Conservation (phyloP, 257 asterid genomes). For the Nicotiana attenuata region DNA sequence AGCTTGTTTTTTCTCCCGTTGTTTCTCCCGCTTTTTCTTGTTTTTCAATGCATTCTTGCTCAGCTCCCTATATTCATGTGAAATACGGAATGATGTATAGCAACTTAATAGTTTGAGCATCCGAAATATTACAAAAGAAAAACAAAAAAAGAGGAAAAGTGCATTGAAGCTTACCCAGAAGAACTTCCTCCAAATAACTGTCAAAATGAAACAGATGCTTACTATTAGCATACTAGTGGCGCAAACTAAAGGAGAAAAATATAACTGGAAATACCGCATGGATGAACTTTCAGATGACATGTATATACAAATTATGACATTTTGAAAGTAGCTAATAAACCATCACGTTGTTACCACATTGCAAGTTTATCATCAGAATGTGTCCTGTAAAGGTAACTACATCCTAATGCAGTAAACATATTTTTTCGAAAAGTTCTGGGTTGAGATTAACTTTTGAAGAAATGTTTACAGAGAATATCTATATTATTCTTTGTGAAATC, state of each 20-base stretch:
- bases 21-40: slow-evolving; percentile 89
- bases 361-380: not conserved
- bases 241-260: not conserved
- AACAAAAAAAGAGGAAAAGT: not conserved
- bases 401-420: not conserved
- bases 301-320: not conserved
- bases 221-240: slow-evolving; percentile 14
- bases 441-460: not conserved
- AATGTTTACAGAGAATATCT: not conserved
- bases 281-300: not conserved
- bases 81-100: not conserved
- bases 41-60: slow-evolving; percentile 81
- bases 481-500: not conserved
- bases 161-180: slow-evolving; percentile 52
- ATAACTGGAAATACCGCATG: not conserved
- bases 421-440: not conserved
- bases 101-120: slow-evolving; percentile 4
- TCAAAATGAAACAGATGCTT: slow-evolving; percentile 13
- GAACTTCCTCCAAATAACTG: slow-evolving; percentile 78
- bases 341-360: not conserved
- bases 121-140: not conserved
- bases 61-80: slow-evolving; percentile 46
- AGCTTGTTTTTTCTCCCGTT: slow-evolving; percentile 72
- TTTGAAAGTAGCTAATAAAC: not conserved
- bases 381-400: not conserved